phyloP scores from a whole-genome alignment of 495 filamentous ascomycete genomes.

The Endocarpon pusillum region DNA sequence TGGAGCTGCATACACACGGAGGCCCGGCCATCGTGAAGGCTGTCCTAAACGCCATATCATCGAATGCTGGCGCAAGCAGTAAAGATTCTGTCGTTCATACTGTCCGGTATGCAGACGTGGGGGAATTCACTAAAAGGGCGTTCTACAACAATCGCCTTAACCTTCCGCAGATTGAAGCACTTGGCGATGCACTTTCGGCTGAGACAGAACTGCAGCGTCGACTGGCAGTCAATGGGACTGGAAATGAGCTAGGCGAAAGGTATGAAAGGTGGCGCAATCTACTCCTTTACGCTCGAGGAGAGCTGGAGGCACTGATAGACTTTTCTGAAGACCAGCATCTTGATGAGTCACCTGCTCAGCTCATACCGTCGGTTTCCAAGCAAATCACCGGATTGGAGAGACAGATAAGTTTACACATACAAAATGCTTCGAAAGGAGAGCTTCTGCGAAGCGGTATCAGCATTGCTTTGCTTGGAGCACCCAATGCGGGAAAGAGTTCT shows the following conservation, averaged over 20 bases:
- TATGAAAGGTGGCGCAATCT: slow-evolving; percentile 75
- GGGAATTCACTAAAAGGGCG: slow-evolving; percentile 87
- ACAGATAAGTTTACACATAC: slow-evolving; percentile 48
- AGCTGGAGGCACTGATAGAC: slow-evolving; percentile 90
- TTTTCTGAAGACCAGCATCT: slow-evolving; percentile 97
- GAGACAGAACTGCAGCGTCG: slow-evolving; percentile 89
- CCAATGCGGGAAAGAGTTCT: slow-evolving; percentile 91
- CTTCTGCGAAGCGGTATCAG: slow-evolving; percentile 71
- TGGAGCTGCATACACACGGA: slow-evolving; percentile 91
- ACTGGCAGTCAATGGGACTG: slow-evolving; percentile 63
- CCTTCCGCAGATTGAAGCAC: slow-evolving; percentile 84
- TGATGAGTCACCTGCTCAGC: slow-evolving; percentile 61
- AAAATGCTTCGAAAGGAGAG: slow-evolving; percentile 69
- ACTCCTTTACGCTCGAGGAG: slow-evolving; percentile 66
- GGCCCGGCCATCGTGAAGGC: slow-evolving; percentile 75
- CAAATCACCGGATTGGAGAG: slow-evolving; percentile 41
- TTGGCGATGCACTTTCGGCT: slow-evolving; percentile 70
- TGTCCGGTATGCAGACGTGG: slow-evolving; percentile 86
- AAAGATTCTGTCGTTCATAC: slow-evolving; percentile 8
- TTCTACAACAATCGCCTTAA: slow-evolving; percentile 77
- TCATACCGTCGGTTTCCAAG: slow-evolving; percentile 47
- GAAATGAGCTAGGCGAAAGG: slow-evolving; percentile 47
- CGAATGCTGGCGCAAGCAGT: slow-evolving; percentile 10
- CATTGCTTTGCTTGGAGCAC: slow-evolving; percentile 73
- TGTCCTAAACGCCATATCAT: slow-evolving; percentile 59